Conservation (phyloP, 495 filamentous ascomycete species). For the Schizothecium vesticola region DNA sequence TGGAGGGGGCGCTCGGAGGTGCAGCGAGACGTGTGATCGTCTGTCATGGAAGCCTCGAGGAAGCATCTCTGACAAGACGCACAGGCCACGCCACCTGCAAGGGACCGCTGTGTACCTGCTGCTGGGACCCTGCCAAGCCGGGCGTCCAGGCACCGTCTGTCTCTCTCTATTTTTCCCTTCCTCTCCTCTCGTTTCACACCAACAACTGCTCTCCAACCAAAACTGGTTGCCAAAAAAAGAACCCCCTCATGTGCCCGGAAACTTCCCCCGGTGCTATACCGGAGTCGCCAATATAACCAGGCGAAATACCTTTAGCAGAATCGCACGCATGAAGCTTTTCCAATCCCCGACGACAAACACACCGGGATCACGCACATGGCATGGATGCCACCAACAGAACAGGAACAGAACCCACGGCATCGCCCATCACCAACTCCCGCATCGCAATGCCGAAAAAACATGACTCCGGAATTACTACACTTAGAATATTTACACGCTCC, state of each 20-base stretch:
- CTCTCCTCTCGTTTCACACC: neutral
- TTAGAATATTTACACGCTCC: neutral
- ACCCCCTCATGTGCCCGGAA: neutral
- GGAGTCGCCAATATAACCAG: neutral
- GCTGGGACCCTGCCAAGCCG: slow-evolving; percentile 14
- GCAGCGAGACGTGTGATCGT: slow-evolving; percentile 22
- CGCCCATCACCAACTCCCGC: neutral
- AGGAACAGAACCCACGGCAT: neutral
- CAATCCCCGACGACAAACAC: neutral
- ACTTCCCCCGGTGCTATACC: neutral
- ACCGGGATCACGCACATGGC: no score
- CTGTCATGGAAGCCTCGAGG: slow-evolving; percentile 24
- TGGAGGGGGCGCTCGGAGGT: neutral
- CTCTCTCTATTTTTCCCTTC: neutral
- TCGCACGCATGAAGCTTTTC: neutral
- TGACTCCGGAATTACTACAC: neutral
- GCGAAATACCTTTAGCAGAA: neutral
- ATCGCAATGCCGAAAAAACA: neutral
- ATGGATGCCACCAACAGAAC: neutral
- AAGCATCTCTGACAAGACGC: slow-evolving; percentile 23
- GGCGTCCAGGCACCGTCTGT: slow-evolving; percentile 6
- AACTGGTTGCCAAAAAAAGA: slow-evolving; percentile 2
- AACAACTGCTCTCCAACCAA: neutral
- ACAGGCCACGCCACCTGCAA: slow-evolving; percentile 9
- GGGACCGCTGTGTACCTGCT: neutral